These are phyloP conservation scores for Sarocladium oryzae DNA, from an alignment of 2,329 filamentous ascomycete species.

Conservation along the genomic window DNA sequence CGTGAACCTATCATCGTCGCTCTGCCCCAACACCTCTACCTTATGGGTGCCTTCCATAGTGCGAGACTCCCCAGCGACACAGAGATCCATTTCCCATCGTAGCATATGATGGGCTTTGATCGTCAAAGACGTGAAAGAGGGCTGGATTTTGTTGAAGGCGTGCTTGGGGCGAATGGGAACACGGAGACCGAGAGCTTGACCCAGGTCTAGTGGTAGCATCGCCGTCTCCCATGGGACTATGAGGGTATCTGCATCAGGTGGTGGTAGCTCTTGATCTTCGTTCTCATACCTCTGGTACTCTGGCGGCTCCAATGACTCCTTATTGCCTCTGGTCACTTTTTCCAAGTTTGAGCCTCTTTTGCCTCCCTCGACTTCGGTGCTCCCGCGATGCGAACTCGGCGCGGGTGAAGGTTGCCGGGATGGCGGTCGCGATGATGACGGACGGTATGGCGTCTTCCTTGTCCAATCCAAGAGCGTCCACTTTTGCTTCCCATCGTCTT, in stretches of 20 bases:
- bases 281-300: not conserved
- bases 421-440: not conserved
- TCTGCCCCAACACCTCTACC: not conserved
- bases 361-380: not conserved
- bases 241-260: not conserved
- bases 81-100: not conserved
- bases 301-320: not conserved
- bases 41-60: not conserved
- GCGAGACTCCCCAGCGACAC: not conserved
- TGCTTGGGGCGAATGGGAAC: not conserved
- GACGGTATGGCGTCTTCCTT: constrained; percentile 14
- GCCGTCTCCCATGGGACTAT: not conserved
- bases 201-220: not conserved
- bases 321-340: not conserved
- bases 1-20: constrained; percentile 6
- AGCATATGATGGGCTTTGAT: not conserved
- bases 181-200: not conserved
- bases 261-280: not conserved
- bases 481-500: not conserved
- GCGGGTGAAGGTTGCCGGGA: not conserved
- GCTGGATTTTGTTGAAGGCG: not conserved
- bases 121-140: not conserved
- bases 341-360: not conserved
- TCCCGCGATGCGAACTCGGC: not conserved
- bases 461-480: constrained; percentile 11